These are phyloP conservation scores for Solanum okadae DNA, from an alignment of 257 asterid genomes.

Conservation along the genomic window DNA sequence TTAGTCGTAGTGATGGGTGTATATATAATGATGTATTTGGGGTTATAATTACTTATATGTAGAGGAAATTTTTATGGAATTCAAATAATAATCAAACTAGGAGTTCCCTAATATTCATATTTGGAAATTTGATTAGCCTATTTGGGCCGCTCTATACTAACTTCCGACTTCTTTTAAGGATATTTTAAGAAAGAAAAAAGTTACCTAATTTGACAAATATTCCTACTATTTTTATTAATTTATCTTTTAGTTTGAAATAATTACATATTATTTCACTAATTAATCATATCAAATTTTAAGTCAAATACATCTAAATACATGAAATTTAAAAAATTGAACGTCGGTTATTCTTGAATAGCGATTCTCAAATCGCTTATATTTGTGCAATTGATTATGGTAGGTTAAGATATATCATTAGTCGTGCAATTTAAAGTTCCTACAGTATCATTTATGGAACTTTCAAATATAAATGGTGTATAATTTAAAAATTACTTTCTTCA, in stretches of 20 bases:
- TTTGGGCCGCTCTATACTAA: not conserved
- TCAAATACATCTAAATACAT: too few relatives aligned
- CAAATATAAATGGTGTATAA: not conserved
- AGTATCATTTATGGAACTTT: not conserved
- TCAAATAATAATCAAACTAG: not conserved
- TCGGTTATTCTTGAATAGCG: too few relatives aligned
- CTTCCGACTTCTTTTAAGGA: not conserved
- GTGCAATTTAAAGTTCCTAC: not conserved
- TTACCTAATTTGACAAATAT: too few relatives aligned
- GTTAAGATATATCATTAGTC: too few relatives aligned
- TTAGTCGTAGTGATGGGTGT: not conserved
- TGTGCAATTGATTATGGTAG: too few relatives aligned
- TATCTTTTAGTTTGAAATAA: too few relatives aligned
- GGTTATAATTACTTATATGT: not conserved
- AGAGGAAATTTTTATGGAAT: not conserved
- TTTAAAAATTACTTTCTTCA: not conserved
- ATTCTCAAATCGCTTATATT: too few relatives aligned
- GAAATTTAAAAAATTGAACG: conserved; percentile 15
- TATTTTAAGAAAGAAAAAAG: too few relatives aligned
- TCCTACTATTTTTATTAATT: too few relatives aligned
- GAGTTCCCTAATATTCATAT: not conserved
- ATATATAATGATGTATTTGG: not conserved
- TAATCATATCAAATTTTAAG: too few relatives aligned
- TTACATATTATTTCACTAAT: too few relatives aligned
- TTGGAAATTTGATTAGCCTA: not conserved